Evolutionary conservation across 495 filamentous ascomycete genomes (phyloP), one percentile per base, ranked within the genome.

Genomic region (Lindgomyces ingoldianus): DNA sequence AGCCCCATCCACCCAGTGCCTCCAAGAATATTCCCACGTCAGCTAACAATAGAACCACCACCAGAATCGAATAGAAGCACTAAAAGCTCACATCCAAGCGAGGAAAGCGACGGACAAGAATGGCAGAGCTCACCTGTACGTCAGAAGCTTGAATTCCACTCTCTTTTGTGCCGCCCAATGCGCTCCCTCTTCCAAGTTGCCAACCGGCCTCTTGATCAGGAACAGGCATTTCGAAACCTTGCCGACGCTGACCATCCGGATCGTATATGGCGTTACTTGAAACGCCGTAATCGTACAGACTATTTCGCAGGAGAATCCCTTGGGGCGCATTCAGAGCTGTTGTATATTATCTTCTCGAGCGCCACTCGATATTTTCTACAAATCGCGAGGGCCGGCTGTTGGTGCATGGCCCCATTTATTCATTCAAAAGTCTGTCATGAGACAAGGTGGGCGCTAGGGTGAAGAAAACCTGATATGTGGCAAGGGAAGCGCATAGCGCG

Each of bases 41-140:
- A 60, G 66, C 67, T 70, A 70, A 70, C 56, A 70, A 70, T 70
- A 70, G 67, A 42, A 46, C 14, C 4, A 11, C 29, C 2, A 24
- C 50, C 21, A 25, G 3, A 21, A 18, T 6, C 39, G 50, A 39
- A 36, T 22, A 47, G 24, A 26, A 30, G 25, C 18, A 49, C 56
- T 22, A 18, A 42, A 9, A 33, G 21, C 29, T 22, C 19, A 48
- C 24, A 1, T 16, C 22, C 10, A 1, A 14, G 3, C 16, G 30
- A 48, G 9, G 25, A n/a, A 51, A 25, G 12, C 44, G 18, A 19
- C 45, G 47, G 42, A 50, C 30, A 29, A 57, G 50, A 52, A 30
- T 8, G 24, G 33, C 16, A 48, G 48, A 1, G 36, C 39, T 24
- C 24, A 29, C 55, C 19, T 65, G 50, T 36, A 53, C 16, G 50